Percentiles rank a stretch among this genome's conserved stretches.
These are phyloP conservation scores for Diplodia mutila DNA, from an alignment of 2,329 filamentous ascomycete species.

Conservation along the genomic window DNA sequence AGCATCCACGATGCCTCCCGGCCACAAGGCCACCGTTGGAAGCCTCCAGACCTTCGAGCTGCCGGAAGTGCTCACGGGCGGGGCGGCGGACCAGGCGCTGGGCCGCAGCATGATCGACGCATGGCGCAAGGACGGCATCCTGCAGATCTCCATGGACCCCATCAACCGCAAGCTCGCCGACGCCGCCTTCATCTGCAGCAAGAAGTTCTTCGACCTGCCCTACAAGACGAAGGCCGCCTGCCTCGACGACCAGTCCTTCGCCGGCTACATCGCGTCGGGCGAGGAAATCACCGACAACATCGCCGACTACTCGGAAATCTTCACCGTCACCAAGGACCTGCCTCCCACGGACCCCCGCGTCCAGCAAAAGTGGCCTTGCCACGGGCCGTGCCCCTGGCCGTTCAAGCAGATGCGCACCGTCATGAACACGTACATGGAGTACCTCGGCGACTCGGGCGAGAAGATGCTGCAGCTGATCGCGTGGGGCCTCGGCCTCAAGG, in stretches of 20 bases:
- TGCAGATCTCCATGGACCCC: slow-evolving; percentile 50
- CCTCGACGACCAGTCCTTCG: slow-evolving; percentile 51
- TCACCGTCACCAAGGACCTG: slow-evolving; percentile 57
- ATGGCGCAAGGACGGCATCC: slow-evolving; percentile 52
- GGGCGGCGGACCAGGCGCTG: slow-evolving; percentile 41
- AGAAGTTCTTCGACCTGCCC: slow-evolving; percentile 44
- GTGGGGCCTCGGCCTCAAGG: slow-evolving; percentile 48
- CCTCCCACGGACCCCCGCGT: slow-evolving; percentile 46
- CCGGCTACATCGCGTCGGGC: slow-evolving; percentile 56
- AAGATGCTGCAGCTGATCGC: slow-evolving; percentile 53
- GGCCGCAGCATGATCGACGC: slow-evolving; percentile 48
- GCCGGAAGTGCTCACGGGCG: slow-evolving; percentile 44
- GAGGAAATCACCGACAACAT: slow-evolving; percentile 49
- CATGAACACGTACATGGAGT: slow-evolving; percentile 49
- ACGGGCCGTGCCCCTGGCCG: slow-evolving; percentile 56
- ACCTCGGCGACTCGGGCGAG: slow-evolving; percentile 49
- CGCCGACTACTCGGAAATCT: slow-evolving; percentile 58
- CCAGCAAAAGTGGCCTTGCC: slow-evolving; percentile 52
- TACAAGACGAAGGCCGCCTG: slow-evolving; percentile 48
- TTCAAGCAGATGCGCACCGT: slow-evolving; percentile 46
- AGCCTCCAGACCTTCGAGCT: slow-evolving; percentile 50
- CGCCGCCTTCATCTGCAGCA: slow-evolving; percentile 44
- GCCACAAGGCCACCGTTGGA: slow-evolving; percentile 36
- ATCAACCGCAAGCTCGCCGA: slow-evolving; percentile 43
- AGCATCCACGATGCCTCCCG: slow-evolving; percentile 34